A percentile compares a stretch with the other conserved stretches of the same genome.
phyloP scores from a whole-genome alignment of 495 filamentous ascomycete genomes.

The Usnea hakonensis region DNA sequence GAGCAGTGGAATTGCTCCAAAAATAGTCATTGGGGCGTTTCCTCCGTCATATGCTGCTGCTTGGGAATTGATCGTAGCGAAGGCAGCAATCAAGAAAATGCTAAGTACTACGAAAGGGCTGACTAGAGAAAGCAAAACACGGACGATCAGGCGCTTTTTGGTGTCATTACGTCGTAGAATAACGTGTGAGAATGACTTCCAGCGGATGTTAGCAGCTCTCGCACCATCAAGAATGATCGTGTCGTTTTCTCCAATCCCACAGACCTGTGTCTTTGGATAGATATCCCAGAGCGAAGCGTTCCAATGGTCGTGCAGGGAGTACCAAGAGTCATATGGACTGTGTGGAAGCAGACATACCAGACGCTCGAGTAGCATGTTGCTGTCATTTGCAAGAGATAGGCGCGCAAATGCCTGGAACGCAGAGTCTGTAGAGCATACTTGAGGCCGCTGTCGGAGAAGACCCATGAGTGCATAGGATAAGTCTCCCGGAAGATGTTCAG shows the following conservation, averaged over 20 bases:
- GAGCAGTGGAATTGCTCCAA: too few relatives aligned
- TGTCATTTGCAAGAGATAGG: constrained; percentile 37
- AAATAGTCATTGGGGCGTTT: too few relatives aligned
- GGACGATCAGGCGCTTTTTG: constrained; percentile 16
- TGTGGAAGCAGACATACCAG: constrained; percentile 33
- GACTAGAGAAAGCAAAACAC: too few relatives aligned
- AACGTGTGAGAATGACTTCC: constrained; percentile 29
- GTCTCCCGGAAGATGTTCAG: constrained; percentile 28
- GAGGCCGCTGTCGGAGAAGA: constrained; percentile 34
- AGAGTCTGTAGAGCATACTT: constrained; percentile 35
- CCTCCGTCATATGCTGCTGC: too few relatives aligned
- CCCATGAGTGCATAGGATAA: constrained; percentile 42
- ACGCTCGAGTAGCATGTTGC: constrained; percentile 36
- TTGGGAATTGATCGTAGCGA: too few relatives aligned
- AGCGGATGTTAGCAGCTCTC: constrained; percentile 26
- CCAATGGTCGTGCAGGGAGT: constrained; percentile 29
- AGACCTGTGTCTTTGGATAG: constrained; percentile 30
- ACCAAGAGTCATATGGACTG: constrained; percentile 22
- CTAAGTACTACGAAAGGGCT: too few relatives aligned
- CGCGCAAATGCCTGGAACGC: constrained; percentile 41
- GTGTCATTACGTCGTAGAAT: constrained; percentile 6
- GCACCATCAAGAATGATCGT: constrained; percentile 36
- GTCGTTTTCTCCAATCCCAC: constrained; percentile 31
- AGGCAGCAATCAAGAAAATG: too few relatives aligned
- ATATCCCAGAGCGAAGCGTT: constrained; percentile 38